Evolutionary conservation across 1,284 basidiomycete species (phyloP), one percentile per base, ranked within the genome.

Genomic region (Fistulina hepatica): DNA sequence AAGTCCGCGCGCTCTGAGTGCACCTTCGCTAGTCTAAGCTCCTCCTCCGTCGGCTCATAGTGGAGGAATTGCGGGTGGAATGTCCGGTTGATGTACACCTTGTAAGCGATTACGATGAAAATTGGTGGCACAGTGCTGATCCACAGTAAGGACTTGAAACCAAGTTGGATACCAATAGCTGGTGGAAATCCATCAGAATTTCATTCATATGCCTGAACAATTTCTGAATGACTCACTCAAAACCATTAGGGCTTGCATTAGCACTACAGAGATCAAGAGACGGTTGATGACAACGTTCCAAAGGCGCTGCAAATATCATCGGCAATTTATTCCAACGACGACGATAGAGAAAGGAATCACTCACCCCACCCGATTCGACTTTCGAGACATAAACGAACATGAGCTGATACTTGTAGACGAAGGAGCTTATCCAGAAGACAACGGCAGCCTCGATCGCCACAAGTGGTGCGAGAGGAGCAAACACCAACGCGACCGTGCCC

Each of bases 241-340:
- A 26, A 83, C 62, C 82, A 94, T 85, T 40, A 94, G 61, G 27
- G 76, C 56, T 53, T 92, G 85, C 85, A 91, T 90, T 45, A 94
- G 59, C 21, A 92, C 55, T 6, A 82, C 67, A 21, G 73, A 77
- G 32, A 73, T 65, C 17, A 94, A 61, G 17, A 95, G 59, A 36
- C 92, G 78, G 56, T 97, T 97, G 60, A 89, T 70, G 37, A 85
- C 72, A 16, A 92, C 81, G 52, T 94, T 93, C 90, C 91, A 97
- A 45, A 94, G 66, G 5, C 91, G 82, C 83, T 86, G 44, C 6
- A 3, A 39, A 3, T 21, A 44, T 27, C 7, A 13, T 16, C 12
- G 16, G 27, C 6, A n/a, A n/a, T n/a, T n/a, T n/a, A n/a, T n/a
- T n/a, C n/a, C n/a, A n/a, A n/a, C n/a, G n/a, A n/a, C 9, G 27